Base-by-base conservation (phyloP, 345 rosid species). In the Dimocarpus longan region DNA sequence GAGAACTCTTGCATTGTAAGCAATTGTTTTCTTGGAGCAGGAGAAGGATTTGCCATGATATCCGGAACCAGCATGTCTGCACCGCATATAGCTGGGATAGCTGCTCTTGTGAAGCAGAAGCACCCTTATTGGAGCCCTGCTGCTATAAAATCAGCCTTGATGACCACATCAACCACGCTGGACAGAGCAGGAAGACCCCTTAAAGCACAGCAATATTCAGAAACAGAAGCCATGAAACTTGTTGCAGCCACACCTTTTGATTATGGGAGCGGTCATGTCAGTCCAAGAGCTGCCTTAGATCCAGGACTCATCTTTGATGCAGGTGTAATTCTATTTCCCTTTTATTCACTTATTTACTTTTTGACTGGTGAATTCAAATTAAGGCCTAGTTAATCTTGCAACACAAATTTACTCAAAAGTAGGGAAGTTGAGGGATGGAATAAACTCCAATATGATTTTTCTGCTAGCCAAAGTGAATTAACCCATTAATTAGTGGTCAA, bases 21-120 rank as follows among this genome's bases (percentile, higher is more conserved):
- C 60, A 28, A 43, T n/a, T 43, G 71, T 70, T 67, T 73, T 21
- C 40, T 76, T 43, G 43, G 89, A 80, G 82, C 93, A 95, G 99
- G 99, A 73, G 99, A 96, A 89, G 94, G 84, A 81, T 96, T 96
- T 87, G 99, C 99, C 59, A 79, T 96, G 86, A 91, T 93, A 46
- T 96, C 99, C 32, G 99, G 99, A 71, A 96, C 99, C 68, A 96
- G 99, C 87, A 96, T 96, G 99, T 98, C 99, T 62, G 98, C 99
- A 48, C 99, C 99, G 2, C 99, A 96, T 83, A 96, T 96, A 73
- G 97, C 98, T 1, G 99, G 99, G 66, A 96, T 96, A 80, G 99
- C 98, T 82, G 99, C 99, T 75, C 95, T 96, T 64, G 85, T 96
- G 78, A 96, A 96, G 90, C 99, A 94, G 90, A 92, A 91, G 83